Conservation (phyloP, 805 yeast genomes). For the Cephaloascus albidus region DNA sequence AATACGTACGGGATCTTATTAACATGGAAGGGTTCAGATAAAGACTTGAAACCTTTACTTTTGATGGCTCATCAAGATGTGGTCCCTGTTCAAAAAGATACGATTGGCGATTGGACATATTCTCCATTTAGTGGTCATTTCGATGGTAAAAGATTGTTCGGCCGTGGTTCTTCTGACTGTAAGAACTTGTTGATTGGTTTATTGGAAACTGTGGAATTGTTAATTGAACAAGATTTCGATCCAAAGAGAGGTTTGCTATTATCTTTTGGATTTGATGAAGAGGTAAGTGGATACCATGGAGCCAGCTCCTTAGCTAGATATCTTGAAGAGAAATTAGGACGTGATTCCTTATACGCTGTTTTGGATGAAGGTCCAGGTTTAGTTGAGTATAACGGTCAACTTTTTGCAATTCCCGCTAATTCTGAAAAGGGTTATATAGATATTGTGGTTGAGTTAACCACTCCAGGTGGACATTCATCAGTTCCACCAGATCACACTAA, state of each 20-base stretch:
- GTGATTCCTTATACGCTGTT: slow-evolving; percentile 18
- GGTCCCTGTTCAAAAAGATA: slow-evolving; percentile 61
- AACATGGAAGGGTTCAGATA: slow-evolving; percentile 21
- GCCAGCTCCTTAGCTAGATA: slow-evolving; percentile 12
- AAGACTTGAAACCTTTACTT: slow-evolving; percentile 49
- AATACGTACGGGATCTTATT: slow-evolving; percentile 24
- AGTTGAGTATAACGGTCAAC: not conserved
- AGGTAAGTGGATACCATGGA: slow-evolving; percentile 19
- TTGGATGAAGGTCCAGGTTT: slow-evolving; percentile 21
- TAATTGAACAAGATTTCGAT: slow-evolving; percentile 12
- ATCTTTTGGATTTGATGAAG: slow-evolving; percentile 28
- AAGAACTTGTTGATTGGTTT: slow-evolving; percentile 24
- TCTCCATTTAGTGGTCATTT: slow-evolving; percentile 47
- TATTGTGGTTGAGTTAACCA: slow-evolving; percentile 17
- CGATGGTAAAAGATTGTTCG: slow-evolving; percentile 17
- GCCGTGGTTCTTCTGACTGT: slow-evolving; percentile 28
- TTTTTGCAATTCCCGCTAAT: slow-evolving; percentile 4
- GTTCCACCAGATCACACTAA: slow-evolving; percentile 31
- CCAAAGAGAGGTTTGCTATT: slow-evolving; percentile 20
- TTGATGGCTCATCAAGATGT: slow-evolving; percentile 76
- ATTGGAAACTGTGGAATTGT: slow-evolving; percentile 18
- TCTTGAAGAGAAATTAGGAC: slow-evolving; percentile 15
- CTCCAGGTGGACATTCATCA: slow-evolving; percentile 33
- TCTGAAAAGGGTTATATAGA: slow-evolving; percentile 24
- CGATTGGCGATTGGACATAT: slow-evolving; percentile 49